phyloP scores from a whole-genome alignment of 257 asterid genomes.

The Hygrophila difformis region DNA sequence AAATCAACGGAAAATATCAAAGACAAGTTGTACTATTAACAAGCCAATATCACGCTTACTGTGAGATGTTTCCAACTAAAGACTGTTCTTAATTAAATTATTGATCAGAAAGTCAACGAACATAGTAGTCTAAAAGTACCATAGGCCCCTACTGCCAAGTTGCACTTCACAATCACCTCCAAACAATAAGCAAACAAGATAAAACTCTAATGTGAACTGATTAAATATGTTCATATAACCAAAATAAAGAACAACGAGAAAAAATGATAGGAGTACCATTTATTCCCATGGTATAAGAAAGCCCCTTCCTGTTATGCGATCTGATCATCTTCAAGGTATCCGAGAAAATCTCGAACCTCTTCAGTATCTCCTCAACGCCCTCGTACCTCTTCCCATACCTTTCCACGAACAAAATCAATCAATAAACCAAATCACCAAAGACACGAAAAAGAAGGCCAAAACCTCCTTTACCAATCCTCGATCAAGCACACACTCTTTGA shows the following conservation, averaged over 20 bases:
- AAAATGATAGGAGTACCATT: conserved; percentile 35
- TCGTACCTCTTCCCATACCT: conserved; percentile 72
- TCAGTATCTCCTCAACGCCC: conserved; percentile 57
- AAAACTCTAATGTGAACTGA: too few species aligned
- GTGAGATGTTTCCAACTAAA: not conserved
- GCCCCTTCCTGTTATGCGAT: conserved; percentile 82
- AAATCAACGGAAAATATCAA: too few species aligned
- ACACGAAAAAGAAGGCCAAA: too few species aligned
- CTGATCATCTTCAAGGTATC: conserved; percentile 58
- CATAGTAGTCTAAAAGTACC: not conserved
- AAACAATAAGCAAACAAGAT: not conserved
- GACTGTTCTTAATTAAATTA: not conserved
- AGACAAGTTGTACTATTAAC: too few species aligned
- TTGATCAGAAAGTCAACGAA: not conserved
- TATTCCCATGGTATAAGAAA: conserved; percentile 62
- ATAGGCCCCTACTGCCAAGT: not conserved
- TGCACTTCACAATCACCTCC: not conserved
- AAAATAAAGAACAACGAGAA: too few species aligned
- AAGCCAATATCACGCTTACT: not conserved
- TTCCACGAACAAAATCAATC: conserved; percentile 8
- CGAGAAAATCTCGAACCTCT: conserved; percentile 51
- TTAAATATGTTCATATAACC: too few species aligned
- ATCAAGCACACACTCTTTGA: not conserved
- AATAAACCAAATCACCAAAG: not conserved
- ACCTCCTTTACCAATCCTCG: not conserved